These are phyloP conservation scores for Aspergillus uvarum DNA, from an alignment of 2,329 filamentous ascomycete species.

Conservation along the genomic window DNA sequence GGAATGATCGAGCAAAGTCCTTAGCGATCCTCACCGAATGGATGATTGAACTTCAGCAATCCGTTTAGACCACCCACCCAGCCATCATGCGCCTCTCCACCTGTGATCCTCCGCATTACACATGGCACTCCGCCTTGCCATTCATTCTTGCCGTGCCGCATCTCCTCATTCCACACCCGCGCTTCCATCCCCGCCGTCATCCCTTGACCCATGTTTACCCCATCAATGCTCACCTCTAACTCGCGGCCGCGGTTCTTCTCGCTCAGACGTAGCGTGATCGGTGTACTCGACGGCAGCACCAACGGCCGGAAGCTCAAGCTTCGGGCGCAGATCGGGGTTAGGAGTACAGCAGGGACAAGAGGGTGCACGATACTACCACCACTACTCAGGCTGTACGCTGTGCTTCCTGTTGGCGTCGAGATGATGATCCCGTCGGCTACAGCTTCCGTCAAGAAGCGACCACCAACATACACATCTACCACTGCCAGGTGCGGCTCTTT, in stretches of 20 bases:
- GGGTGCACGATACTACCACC: constrained; percentile 95
- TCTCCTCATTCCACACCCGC: constrained; percentile 80
- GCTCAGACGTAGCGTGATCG: constrained; percentile 77
- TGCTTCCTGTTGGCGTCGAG: constrained; percentile 90
- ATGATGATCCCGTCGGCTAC: constrained; percentile 95
- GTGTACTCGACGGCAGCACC: constrained; percentile 81
- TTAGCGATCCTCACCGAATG: constrained; percentile 69
- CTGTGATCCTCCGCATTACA: constrained; percentile 67
- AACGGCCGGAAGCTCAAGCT: constrained; percentile 89
- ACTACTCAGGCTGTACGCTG: constrained; percentile 89
- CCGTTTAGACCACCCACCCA: constrained; percentile 96
- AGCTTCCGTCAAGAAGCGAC: constrained; percentile 86
- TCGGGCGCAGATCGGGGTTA: constrained; percentile 92
- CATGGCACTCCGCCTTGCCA: constrained; percentile 85
- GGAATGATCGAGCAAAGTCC: not conserved
- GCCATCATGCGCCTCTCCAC: constrained; percentile 69
- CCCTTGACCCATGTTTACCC: constrained; percentile 63
- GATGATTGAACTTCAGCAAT: constrained; percentile 94
- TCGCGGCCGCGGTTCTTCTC: constrained; percentile 74
- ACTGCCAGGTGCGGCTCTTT: constrained; percentile 86
- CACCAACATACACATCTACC: constrained; percentile 87
- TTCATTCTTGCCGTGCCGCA: constrained; percentile 54
- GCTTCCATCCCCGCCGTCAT: constrained; percentile 79
- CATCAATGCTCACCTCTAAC: constrained; percentile 77
- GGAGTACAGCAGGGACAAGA: constrained; percentile 78